These are phyloP conservation scores for Peltaster fructicola DNA, from an alignment of 2,329 filamentous ascomycete genomes.

Conservation along the genomic window DNA sequence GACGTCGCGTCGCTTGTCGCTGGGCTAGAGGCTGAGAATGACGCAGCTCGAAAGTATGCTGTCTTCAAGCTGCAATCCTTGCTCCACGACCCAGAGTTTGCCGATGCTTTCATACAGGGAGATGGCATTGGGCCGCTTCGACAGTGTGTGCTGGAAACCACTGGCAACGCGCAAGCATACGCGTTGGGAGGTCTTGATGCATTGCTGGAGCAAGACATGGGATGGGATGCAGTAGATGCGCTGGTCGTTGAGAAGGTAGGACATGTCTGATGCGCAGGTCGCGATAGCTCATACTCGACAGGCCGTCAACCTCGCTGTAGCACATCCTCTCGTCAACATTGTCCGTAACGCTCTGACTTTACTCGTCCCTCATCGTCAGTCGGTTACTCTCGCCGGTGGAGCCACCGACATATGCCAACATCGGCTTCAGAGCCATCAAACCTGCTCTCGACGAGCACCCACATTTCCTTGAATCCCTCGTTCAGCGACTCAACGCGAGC, in stretches of 20 bases:
- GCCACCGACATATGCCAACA: conserved; percentile 34
- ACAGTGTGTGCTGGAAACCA: conserved; percentile 65
- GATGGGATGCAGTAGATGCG: conserved; percentile 74
- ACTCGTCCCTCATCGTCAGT: conserved; percentile 71
- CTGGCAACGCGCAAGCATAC: conserved; percentile 90
- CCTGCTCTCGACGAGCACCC: conserved; percentile 82
- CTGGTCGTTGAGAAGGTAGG: conserved; percentile 51
- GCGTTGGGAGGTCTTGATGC: conserved; percentile 76
- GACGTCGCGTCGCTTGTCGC: conserved; percentile 26
- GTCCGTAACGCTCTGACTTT: conserved; percentile 93
- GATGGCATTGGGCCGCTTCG: conserved; percentile 70
- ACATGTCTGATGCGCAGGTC: no score
- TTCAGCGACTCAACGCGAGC: conserved; percentile 77
- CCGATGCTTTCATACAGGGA: conserved; percentile 85
- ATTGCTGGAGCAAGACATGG: conserved; percentile 88
- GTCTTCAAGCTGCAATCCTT: conserved; percentile 94
- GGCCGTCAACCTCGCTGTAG: conserved; percentile 85
- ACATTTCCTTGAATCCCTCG: conserved; percentile 85
- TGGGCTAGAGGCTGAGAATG: conserved; percentile 47
- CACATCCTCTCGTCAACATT: conserved; percentile 91
- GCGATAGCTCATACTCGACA: no score
- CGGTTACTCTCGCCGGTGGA: conserved; percentile 46
- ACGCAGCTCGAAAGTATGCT: conserved; percentile 93
- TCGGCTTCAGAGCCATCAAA: conserved; percentile 81
- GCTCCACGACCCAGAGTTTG: conserved; percentile 91